These are phyloP conservation scores for Trichoderma lentiforme DNA, from an alignment of 2,329 filamentous ascomycete species.

Conservation along the genomic window DNA sequence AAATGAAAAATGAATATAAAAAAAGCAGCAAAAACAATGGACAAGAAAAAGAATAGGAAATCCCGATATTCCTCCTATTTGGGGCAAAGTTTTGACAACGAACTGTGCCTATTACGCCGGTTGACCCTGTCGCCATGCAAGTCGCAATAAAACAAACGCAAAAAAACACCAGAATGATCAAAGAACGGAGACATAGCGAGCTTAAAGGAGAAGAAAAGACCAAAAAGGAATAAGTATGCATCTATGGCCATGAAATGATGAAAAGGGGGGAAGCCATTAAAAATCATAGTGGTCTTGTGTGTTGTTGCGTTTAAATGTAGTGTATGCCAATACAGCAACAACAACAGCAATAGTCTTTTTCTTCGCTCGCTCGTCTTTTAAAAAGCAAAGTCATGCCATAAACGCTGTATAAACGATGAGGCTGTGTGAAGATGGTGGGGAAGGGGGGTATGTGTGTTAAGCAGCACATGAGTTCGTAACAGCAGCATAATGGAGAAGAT, in stretches of 20 bases:
- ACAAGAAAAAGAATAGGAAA: neutral
- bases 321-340: neutral
- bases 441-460: neutral
- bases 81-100: neutral
- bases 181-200: neutral
- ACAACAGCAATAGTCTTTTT: neutral
- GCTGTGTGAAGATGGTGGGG: neutral
- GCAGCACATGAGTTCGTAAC: neutral
- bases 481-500: neutral
- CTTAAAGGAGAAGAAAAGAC: neutral
- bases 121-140: slow-evolving; percentile 8
- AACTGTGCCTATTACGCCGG: neutral
- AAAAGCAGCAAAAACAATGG: neutral
- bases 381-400: neutral
- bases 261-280: neutral
- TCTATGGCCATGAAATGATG: neutral
- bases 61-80: neutral
- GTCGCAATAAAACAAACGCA: neutral
- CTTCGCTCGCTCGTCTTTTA: neutral
- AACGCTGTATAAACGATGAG: neutral
- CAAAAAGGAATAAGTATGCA: neutral
- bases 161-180: neutral
- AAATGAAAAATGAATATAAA: neutral
- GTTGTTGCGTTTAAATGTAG: neutral
- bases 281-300: neutral